Evolutionary conservation across 805 yeast species (phyloP).

Genomic region (Spathaspora arborariae): DNA sequence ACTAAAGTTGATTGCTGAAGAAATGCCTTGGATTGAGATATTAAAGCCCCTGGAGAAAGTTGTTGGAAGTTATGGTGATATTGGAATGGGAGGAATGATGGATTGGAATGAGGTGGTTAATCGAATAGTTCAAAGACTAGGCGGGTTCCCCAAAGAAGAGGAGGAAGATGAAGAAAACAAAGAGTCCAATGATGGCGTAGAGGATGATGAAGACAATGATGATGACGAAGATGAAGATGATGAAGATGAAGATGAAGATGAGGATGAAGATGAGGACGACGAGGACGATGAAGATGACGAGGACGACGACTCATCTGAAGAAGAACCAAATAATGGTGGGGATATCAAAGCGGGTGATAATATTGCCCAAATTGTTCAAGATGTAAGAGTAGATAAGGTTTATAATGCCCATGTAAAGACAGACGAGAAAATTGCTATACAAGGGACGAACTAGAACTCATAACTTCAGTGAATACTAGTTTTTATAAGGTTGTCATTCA

Average conservation of each 20-base stretch:
- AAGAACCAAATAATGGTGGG: background rate
- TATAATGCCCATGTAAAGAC: background rate
- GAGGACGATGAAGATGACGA: constrained; percentile 8
- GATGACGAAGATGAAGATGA: constrained; percentile 44
- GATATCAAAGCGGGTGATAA: background rate
- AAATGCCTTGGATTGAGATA: constrained; percentile 94
- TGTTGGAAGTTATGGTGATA: constrained; percentile 88
- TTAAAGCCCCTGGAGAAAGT: constrained; percentile 93
- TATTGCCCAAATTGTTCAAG: background rate
- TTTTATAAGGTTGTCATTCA: background rate
- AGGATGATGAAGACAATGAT: constrained; percentile 44
- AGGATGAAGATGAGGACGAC: constrained; percentile 11
- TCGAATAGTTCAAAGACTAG: constrained; percentile 68
- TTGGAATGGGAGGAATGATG: constrained; percentile 99
- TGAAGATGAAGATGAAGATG: constrained; percentile 22
- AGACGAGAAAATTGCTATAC: background rate
- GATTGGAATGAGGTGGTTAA: constrained; percentile 95
- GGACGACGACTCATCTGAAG: background rate
- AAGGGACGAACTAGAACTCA: background rate
- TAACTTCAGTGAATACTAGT: too few species aligned
- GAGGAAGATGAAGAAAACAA: constrained; percentile 48
- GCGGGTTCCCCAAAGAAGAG: constrained; percentile 47
- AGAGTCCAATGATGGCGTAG: constrained; percentile 35
- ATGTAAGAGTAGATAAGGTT: too few species aligned
- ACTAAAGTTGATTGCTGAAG: constrained; percentile 69